Base-by-base conservation (phyloP, 1,284 basidiomycete genomes). In the Leccinum huronense region DNA sequence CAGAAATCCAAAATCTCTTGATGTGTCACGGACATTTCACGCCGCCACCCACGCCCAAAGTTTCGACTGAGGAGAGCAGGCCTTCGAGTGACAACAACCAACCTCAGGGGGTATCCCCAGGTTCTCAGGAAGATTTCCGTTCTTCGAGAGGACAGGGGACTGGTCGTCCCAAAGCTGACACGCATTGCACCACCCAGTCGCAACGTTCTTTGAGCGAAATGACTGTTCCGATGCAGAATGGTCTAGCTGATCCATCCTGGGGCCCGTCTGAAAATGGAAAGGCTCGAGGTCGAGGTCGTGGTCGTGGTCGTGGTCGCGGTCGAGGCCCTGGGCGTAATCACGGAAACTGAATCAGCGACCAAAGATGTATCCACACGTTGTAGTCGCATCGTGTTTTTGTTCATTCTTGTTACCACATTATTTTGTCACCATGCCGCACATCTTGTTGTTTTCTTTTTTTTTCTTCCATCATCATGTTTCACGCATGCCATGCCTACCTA, bases 1-100 rank as follows among this genome's bases (percentile, higher is more conserved):
- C 80, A 36, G 86, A 88, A 68, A 82, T 88, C 63, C 70, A 80
- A 60, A 81, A 84, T 66, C 75, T 89, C 10, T 72, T 90, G 61
- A 80, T 80, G 74, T 80, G 76, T 42, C 86, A 79, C 68, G 85
- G 86, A 36, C 79, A 79, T 10, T 83, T 84, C 70, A 80, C 80
- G 1, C 80, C 80, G 58, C 81, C 84, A 58, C 70, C 78, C 40
- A 78, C 81, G 16, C 80, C 82, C 36, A 73, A 71, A 63, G 72
- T 70, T 16, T 65, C 67, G 38, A 55, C 56, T 19, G 58, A 68
- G 36, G 68, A 67, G 54, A 56, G 48, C 45, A 62, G 61, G 54
- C 65, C 67, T 36, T 51, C 51, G 42, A 59, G 38, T 19, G 48
- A 57, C 59, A 55, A 58, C 5, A 38, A 31, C 3, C 59, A 59